Evolutionary conservation across 2,329 filamentous ascomycete species (phyloP).

Genomic region (Diaporthe citri): DNA sequence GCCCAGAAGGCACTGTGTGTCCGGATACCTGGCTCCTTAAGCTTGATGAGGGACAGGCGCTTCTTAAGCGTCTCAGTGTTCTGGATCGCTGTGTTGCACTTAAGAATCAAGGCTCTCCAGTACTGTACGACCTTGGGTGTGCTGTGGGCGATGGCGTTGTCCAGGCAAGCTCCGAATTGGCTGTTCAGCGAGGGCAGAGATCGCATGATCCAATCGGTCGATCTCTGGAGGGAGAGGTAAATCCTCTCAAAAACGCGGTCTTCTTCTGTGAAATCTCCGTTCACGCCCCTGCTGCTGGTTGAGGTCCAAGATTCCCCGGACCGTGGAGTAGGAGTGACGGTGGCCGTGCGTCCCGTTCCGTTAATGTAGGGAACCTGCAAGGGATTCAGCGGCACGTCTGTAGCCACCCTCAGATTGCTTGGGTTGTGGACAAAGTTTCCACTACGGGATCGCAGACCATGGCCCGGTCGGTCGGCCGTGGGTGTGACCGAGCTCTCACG

Average conservation of each 20-base stretch:
- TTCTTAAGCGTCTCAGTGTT: conserved; percentile 80
- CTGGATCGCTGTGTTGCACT: conserved; percentile 77
- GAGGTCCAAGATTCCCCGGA: conserved; percentile 84
- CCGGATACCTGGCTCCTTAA: conserved; percentile 84
- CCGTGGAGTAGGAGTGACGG: conserved; percentile 76
- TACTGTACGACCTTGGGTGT: conserved; percentile 70
- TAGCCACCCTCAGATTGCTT: conserved; percentile 68
- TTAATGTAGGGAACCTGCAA: conserved; percentile 58
- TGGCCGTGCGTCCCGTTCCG: conserved; percentile 63
- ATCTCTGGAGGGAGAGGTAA: conserved; percentile 79
- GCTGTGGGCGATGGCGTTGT: conserved; percentile 71
- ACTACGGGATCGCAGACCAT: conserved; percentile 54
- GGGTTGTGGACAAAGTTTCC: conserved; percentile 60
- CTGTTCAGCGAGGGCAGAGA: conserved; percentile 77
- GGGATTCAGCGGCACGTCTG: conserved; percentile 58
- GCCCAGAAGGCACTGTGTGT: conserved; percentile 73
- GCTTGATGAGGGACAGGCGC: conserved; percentile 82
- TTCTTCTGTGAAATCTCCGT: conserved; percentile 78
- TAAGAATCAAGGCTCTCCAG: conserved; percentile 79
- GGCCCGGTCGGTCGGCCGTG: conserved; percentile 60
- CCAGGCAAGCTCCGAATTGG: conserved; percentile 74
- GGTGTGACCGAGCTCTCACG: conserved; percentile 67
- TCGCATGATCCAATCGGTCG: conserved; percentile 79
- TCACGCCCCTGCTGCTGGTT: conserved; percentile 62
- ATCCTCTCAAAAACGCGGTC: conserved; percentile 87